Evolutionary conservation across 345 rosid genomes (phyloP), one percentile per base, ranked within the genome.

Genomic region (Heritiera littoralis): DNA sequence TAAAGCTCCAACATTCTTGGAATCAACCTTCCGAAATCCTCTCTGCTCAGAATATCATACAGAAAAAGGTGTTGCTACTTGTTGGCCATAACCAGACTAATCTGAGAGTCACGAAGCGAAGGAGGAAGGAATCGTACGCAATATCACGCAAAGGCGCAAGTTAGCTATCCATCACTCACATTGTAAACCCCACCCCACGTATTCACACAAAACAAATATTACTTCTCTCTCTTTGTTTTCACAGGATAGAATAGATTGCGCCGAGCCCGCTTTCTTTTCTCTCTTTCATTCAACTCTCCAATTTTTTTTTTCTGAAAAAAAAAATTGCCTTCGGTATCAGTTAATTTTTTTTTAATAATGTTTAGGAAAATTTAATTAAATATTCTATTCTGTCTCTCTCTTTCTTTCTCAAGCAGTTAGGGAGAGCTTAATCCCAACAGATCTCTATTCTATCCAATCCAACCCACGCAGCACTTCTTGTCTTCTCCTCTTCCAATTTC

Each of bases 401-500:
- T 5, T 64, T 40, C 49, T 61, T 28, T 80, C 73, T 35, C 63
- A 66, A 77, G 54, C 60, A 46, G 79, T 81, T 81, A 14, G 55
- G 79, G 84, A 77, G 76, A 45, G 80, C 60, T 79, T 40, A 73
- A 49, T 74, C 20, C 43, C 41, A 80, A 81, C 79, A 88, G 90
- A 92, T 90, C 94, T 90, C 86, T 84, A 78, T 82, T 85, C 59
- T 43, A 51, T 70, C 48, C 51, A 32, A 2, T 67, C 72, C 66
- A 59, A 46, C 76, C 71, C 28, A 12, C 52, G 70, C 64, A 60
- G 72, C 7, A 80, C 76, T 60, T 82, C 79, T 76, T 70, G 7
- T 14, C 7, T 61, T 82, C 55, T 40, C 81, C 40, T 65, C 45
- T 23, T 60, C 54, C 40, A 9, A 66, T 77, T 89, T 83, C 79